Conservation (phyloP, 1,284 basidiomycete genomes). For the Pyrrhoderma noxium region DNA sequence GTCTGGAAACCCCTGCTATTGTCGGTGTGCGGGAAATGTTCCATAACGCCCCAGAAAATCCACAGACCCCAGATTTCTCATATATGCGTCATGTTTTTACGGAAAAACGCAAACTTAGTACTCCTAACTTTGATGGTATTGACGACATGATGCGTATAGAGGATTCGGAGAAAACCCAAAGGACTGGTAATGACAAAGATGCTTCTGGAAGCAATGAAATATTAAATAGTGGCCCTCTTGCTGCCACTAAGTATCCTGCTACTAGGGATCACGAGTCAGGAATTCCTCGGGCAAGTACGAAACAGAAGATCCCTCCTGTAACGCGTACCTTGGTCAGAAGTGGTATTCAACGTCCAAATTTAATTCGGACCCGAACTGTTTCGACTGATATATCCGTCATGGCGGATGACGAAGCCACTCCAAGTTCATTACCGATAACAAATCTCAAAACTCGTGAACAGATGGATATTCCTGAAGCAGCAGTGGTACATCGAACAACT, state of each 20-base stretch:
- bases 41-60: constrained; percentile 13
- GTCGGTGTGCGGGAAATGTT: constrained; percentile 31
- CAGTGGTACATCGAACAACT: constrained; percentile 9
- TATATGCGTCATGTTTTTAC: constrained; percentile 30
- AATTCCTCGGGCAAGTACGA: constrained; percentile 1
- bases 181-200: constrained; percentile 18
- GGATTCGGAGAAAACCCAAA: constrained; percentile 16
- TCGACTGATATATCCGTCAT: constrained; percentile 18
- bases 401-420: constrained; percentile 22
- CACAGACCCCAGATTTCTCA: constrained; percentile 31
- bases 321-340: constrained; percentile 1
- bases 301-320: background rate
- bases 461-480: constrained; percentile 11
- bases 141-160: constrained; percentile 16
- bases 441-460: constrained; percentile 11
- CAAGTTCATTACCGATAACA: constrained; percentile 9
- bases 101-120: constrained; percentile 12
- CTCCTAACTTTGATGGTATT: constrained; percentile 19
- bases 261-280: constrained; percentile 3
- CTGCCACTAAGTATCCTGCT: constrained; percentile 7
- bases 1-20: constrained; percentile 26
- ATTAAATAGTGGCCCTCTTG: too few species aligned
- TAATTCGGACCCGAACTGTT: constrained; percentile 15
- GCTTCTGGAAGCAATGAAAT: background rate
- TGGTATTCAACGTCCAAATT: constrained; percentile 2